A percentile compares a stretch with the other conserved stretches of the same genome.
Conservation (phyloP, 202 grass and related monocot species). For the Schoenoplectus tabernaemontani region DNA sequence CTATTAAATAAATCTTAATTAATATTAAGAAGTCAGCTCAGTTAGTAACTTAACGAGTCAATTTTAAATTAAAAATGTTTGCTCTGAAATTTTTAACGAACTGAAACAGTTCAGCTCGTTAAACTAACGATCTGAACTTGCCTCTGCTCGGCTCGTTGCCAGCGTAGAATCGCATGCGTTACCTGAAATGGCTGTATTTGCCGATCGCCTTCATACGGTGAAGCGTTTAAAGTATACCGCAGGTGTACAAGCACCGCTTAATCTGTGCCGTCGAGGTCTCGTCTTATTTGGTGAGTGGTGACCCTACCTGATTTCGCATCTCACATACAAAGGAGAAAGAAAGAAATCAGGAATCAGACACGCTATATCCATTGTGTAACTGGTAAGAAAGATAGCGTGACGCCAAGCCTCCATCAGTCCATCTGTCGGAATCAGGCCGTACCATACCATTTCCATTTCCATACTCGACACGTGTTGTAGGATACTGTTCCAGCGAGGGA, state of each 20-base stretch:
- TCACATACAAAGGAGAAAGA: background rate
- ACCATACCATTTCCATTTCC: background rate
- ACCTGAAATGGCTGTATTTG: too few species aligned
- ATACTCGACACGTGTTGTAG: background rate
- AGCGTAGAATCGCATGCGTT: too few species aligned
- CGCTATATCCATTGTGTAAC: too few species aligned
- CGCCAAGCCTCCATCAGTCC: background rate
- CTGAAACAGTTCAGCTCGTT: too few species aligned
- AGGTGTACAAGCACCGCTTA: background rate
- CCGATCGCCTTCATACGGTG: too few species aligned
- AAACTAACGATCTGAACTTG: too few species aligned
- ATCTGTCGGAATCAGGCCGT: background rate
- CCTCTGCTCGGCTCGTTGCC: too few species aligned
- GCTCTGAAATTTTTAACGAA: too few species aligned
- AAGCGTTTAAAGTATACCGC: background rate
- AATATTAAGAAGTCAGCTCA: too few species aligned
- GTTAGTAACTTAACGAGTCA: too few species aligned
- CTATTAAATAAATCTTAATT: too few species aligned
- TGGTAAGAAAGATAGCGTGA: background rate
- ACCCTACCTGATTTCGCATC: background rate
- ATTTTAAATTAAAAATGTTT: too few species aligned
- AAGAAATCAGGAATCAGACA: background rate
- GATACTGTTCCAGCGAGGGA: constrained; percentile 20
- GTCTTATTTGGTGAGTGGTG: background rate
- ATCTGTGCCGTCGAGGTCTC: background rate